Evolutionary conservation across 177 flowering plant genomes (phyloP).

Genomic region (Telopea speciosissima): DNA sequence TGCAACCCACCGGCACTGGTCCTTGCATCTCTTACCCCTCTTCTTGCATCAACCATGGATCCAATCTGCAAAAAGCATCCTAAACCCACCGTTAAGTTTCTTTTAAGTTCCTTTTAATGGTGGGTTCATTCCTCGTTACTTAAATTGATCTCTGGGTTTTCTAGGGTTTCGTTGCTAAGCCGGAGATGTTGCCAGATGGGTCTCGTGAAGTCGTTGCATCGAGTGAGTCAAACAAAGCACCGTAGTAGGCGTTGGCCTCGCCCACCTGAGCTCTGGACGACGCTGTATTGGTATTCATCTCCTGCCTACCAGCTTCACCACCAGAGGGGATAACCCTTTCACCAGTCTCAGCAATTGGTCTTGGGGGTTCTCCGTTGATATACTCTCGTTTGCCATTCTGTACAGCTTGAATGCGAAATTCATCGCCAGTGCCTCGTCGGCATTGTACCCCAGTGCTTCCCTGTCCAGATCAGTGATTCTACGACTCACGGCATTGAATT

Average conservation of each 20-base stretch:
- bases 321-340: slow-evolving; percentile 48
- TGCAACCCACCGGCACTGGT: no score
- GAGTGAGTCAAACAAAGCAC: slow-evolving; percentile 67
- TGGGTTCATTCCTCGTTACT: no score
- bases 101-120: no score
- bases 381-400: slow-evolving; percentile 84
- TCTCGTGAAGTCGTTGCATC: slow-evolving; percentile 45
- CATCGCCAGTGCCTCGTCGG: slow-evolving; percentile 61
- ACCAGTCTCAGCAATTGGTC: slow-evolving; percentile 81
- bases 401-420: slow-evolving; percentile 67
- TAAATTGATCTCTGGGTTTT: no score
- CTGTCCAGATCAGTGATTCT: slow-evolving; percentile 38
- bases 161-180: no score
- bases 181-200: no score
- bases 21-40: no score
- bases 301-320: slow-evolving; percentile 76
- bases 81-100: no score
- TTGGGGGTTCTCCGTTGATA: slow-evolving; percentile 76
- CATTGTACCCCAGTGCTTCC: slow-evolving; percentile 42
- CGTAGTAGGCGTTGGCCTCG: slow-evolving; percentile 49
- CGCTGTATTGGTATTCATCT: slow-evolving; percentile 77
- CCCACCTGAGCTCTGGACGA: slow-evolving; percentile 55
- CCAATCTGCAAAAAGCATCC: no score
- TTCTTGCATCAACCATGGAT: no score
- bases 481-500: slow-evolving; percentile 24